Evolutionary conservation across 148 eudicot genomes (phyloP), one percentile per base, ranked within the genome.

Genomic region (Rhododendron mucronatum): DNA sequence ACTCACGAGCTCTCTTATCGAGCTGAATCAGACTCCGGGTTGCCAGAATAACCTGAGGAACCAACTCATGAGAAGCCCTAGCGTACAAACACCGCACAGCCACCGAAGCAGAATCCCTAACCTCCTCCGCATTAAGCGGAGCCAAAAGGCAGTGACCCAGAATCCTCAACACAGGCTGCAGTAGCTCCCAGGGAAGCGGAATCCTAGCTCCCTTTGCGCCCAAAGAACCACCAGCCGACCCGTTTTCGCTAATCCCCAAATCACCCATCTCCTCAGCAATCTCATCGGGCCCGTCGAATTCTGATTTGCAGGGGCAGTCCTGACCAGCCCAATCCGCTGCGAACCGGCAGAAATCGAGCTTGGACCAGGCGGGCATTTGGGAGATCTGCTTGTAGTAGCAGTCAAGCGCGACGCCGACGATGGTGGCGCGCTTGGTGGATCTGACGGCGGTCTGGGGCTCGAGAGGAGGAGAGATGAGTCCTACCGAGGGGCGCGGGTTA

Each of bases 141-240:
- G 92, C 98, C 88, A 95, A 83, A 55, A 96, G 91, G 83, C 98
- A 96, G 80, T 96, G 99, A 15, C 96, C 99, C 23, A 96, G 86
- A 48, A 96, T 94, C 87, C 98, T 94, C 84, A 96, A 82, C 80
- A 91, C 78, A 0, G 98, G 99, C 92, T 95, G 99, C 83, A 95
- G 79, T 48, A 96, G 87, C 91, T 96, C 99, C 99, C 98, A 96
- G 0, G 99, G 95, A 63, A 96, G 91, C 6, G 96, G 95, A 90
- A 95, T 94, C 67, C 94, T 89, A 20, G 80, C 87, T 33, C 92
- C 94, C 76, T 83, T 65, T 0, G 23, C 20, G 20, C 6, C 69
- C 13, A 61, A 86, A 83, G 6, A 48, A 23, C 76, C 48, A 37
- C 82, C 88, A 15, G 73, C 82, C 0, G 71, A 45, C 48, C 84